Base-by-base conservation (phyloP, 768 basidiomycete genomes). In the Gautieria morchelliformis region DNA sequence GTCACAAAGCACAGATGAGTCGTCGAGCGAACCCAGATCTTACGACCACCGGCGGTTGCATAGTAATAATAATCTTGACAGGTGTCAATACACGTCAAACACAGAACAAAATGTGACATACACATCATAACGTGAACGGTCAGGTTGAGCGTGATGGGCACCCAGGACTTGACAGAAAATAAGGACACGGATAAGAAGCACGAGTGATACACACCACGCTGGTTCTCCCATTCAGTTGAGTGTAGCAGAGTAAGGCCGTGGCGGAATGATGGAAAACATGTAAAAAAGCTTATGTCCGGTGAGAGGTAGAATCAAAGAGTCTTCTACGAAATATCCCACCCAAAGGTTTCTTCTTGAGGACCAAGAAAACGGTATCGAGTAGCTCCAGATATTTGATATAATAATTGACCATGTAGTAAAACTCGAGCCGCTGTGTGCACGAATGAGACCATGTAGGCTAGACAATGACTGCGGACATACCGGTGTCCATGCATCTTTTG, bases 261-360 rank as follows among this genome's bases (percentile, higher is more conserved):
- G 95, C 96, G 58, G 96, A 92, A 76, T 99, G 96, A 71, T 98
- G 96, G 78, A 96, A 98, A 61, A 99, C 95, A 71, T 98, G 96
- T 60, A 99, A 75, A 75, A 99, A 98, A 64, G 91, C 93, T 94
- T 63, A 42, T 44, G 52, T 17, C 2, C 27, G 5, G 19, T 22
- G 60, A 9, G 32, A 58, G 56, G 64, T 14, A 37, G 54, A 32
- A 61, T 46, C 32, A 52, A 39, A 17, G n/a, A 52, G 41, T 30
- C 46, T 20, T 32, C 33, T 44, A 52, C n/a, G 47, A 39, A 44
- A 20, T 11, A 22, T 72, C 84, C 60, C 67, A 94, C 93, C 89
- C 51, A 99, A 78, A 15, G 92, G 92, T 72, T 98, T 98, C 80
- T 98, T 99, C 83, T 98, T 99, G 65, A 97, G 74, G 10, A 89